Conservation (phyloP, 1,139 yeast genomes). For the Kluyveromyces sp. region DNA sequence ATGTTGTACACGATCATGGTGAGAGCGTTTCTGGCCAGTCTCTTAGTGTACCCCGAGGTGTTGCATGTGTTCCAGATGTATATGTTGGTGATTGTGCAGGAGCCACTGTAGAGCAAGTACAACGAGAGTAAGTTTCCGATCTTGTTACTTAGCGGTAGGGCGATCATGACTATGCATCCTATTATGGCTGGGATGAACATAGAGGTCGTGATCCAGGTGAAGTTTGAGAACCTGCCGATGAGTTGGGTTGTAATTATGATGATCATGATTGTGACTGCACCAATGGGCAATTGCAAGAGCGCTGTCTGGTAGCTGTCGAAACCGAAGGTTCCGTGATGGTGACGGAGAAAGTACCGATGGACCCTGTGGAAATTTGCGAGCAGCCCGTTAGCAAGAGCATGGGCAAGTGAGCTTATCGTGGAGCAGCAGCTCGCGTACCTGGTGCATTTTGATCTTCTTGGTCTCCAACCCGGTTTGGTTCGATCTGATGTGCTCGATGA, state of each 20-base stretch:
- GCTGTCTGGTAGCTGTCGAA: constrained; percentile 35
- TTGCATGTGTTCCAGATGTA: constrained; percentile 37
- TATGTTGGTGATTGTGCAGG: constrained; percentile 35
- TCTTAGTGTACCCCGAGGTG: constrained; percentile 66
- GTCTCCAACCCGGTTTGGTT: constrained; percentile 52
- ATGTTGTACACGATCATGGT: constrained; percentile 56
- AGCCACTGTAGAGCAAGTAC: constrained; percentile 34
- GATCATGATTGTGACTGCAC: constrained; percentile 35
- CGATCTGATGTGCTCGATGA: constrained; percentile 43
- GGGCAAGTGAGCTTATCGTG: constrained; percentile 41
- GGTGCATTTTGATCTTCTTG: constrained; percentile 44
- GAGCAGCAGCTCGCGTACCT: constrained; percentile 38
- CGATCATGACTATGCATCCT: constrained; percentile 40
- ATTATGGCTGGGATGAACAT: constrained; percentile 32
- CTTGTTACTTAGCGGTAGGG: constrained; percentile 32
- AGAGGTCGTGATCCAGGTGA: constrained; percentile 25
- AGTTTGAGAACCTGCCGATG: constrained; percentile 26
- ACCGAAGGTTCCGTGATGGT: constrained; percentile 44
- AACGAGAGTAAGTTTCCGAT: constrained; percentile 32
- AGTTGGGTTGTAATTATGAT: constrained; percentile 28
- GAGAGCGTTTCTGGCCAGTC: constrained; percentile 51
- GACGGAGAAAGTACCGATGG: constrained; percentile 40
- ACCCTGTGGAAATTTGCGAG: constrained; percentile 38
- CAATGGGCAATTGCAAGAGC: constrained; percentile 39
- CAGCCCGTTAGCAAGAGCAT: constrained; percentile 31